Evolutionary conservation across 202 grass and related monocot genomes (phyloP).

Genomic region (Panicum hallii): DNA sequence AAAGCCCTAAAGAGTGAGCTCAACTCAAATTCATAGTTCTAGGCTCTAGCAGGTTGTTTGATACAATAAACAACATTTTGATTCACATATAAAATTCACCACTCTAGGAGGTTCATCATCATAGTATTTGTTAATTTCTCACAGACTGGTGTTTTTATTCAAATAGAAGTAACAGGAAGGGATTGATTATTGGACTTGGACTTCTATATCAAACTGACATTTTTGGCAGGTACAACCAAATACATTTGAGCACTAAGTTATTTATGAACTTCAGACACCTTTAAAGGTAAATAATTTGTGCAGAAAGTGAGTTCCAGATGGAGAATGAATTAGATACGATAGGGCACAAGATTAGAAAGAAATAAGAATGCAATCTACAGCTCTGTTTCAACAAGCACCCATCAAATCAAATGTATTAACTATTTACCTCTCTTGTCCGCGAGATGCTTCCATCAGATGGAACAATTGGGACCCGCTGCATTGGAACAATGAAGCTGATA

Average conservation of each 20-base stretch:
- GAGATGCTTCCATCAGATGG: constrained; percentile 86
- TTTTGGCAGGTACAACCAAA: constrained; percentile 19
- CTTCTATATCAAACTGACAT: not conserved
- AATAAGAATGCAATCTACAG: not conserved
- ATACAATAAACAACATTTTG: constrained; percentile 24
- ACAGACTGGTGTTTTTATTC: not conserved
- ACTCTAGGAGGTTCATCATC: not conserved
- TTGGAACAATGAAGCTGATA: constrained; percentile 38
- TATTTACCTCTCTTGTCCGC: constrained; percentile 75
- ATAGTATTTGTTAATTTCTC: not conserved
- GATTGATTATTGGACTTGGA: not conserved
- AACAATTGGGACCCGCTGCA: constrained; percentile 81
- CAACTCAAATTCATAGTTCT: not conserved
- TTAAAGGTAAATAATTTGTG: not conserved
- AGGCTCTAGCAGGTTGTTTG: not conserved
- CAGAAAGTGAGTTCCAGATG: not conserved
- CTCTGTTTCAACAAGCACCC: constrained; percentile 28
- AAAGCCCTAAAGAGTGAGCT: not conserved
- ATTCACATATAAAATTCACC: not conserved
- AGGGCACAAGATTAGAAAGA: not conserved
- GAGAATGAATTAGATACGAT: not conserved
- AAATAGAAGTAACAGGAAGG: constrained; percentile 20
- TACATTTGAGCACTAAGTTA: constrained; percentile 3
- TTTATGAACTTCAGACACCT: not conserved
- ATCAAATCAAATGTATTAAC: constrained; percentile 6